Percentiles rank a stretch among this genome's conserved stretches.
Evolutionary conservation across 2,329 filamentous ascomycete species (phyloP).

Genomic region (Clarireedia hainanense): DNA sequence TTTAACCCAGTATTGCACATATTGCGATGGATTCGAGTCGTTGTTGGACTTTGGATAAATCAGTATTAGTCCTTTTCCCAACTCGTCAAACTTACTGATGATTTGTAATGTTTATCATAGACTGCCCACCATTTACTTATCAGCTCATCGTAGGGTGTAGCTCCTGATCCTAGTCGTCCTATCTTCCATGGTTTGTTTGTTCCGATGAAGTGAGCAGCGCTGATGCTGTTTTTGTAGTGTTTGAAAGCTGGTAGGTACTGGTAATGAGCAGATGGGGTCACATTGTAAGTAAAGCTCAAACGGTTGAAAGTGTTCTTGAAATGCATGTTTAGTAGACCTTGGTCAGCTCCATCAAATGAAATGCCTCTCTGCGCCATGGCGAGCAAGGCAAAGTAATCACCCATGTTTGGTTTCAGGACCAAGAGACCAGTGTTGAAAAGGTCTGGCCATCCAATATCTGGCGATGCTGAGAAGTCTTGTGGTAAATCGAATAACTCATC

Average conservation of each 20-base stretch:
- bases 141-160: slow-evolving; percentile 72
- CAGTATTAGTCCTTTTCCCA: slow-evolving; percentile 6
- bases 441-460: slow-evolving; percentile 97
- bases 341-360: slow-evolving; percentile 95
- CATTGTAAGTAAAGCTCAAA: slow-evolving; percentile 92
- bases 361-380: slow-evolving; percentile 79
- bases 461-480: slow-evolving; percentile 61
- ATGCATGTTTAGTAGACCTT: slow-evolving; percentile 91
- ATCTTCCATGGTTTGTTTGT: slow-evolving; percentile 80
- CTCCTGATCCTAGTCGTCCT: slow-evolving; percentile 47
- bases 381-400: slow-evolving; percentile 77
- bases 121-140: slow-evolving; percentile 87
- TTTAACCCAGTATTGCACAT: slow-evolving; percentile 29
- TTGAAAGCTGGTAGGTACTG: slow-evolving; percentile 94
- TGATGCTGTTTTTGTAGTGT: slow-evolving; percentile 86
- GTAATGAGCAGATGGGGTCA: slow-evolving; percentile 92
- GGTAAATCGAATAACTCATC: slow-evolving; percentile 78
- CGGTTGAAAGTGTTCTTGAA: slow-evolving; percentile 79
- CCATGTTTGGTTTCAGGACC: slow-evolving; percentile 78
- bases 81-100: slow-evolving; percentile 34
- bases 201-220: slow-evolving; percentile 91
- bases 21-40: slow-evolving; percentile 15
- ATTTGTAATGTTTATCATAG: slow-evolving; percentile 77
- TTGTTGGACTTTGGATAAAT: slow-evolving; percentile 18
- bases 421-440: slow-evolving; percentile 98